These are phyloP conservation scores for Kalanchoe fedtschenkoi DNA, from an alignment of 164 flowering plant genomes.

Conservation along the genomic window DNA sequence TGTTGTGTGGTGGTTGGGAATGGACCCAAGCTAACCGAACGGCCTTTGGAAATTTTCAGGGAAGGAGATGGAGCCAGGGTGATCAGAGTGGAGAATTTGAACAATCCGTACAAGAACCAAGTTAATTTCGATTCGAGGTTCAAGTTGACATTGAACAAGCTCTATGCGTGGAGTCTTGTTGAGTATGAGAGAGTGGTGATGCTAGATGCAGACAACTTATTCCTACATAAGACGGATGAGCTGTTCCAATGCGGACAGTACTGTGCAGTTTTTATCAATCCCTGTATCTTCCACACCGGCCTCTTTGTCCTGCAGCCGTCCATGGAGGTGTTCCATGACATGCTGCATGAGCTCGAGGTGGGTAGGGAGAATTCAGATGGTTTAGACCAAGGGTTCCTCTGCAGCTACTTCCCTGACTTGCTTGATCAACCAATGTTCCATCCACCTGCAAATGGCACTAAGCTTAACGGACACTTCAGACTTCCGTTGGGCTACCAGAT, in stretches of 20 bases:
- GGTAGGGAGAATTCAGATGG: conserved; percentile 68
- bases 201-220: conserved; percentile 93
- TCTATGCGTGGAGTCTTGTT: conserved; percentile 84
- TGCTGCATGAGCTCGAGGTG: conserved; percentile 54
- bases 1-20: too few species aligned
- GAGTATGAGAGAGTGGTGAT: conserved; percentile 85
- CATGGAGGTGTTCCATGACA: conserved; percentile 54
- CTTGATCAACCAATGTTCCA: conserved; percentile 82
- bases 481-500: conserved; percentile 97
- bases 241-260: conserved; percentile 92
- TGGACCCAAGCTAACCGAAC: too few species aligned
- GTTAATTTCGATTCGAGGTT: conserved; percentile 45
- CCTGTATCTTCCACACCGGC: conserved; percentile 97
- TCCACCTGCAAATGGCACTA: conserved; percentile 58
- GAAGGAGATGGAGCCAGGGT: conserved; percentile 81
- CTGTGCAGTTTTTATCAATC: conserved; percentile 97
- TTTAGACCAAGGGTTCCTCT: conserved; percentile 90
- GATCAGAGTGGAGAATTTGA: conserved; percentile 61
- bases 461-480: conserved; percentile 63
- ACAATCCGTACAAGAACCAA: conserved; percentile 63
- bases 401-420: conserved; percentile 69
- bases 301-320: conserved; percentile 97
- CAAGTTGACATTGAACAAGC: conserved; percentile 78
- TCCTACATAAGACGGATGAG: conserved; percentile 76
- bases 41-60: conserved; percentile 27